phyloP scores from a whole-genome alignment of 441 rosid genomes.

The Manihot esculenta region DNA sequence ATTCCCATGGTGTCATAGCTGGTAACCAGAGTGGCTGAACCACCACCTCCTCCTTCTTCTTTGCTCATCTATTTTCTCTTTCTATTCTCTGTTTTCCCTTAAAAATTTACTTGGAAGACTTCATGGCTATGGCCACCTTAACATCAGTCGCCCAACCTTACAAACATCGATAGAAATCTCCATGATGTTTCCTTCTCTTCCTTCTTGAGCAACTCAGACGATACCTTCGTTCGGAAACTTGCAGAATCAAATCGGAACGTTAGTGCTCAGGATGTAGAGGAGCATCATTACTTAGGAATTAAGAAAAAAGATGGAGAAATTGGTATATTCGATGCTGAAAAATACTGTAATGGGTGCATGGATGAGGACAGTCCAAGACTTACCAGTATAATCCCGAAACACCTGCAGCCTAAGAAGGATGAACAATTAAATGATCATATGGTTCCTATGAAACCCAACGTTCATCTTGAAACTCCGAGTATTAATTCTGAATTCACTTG shows the following conservation, averaged over 20 bases:
- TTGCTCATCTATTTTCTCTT: no score
- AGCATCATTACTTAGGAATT: conserved; percentile 32
- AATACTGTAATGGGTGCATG: conserved; percentile 63
- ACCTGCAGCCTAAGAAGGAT: conserved; percentile 23
- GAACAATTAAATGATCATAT: conserved; percentile 14
- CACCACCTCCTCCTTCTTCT: no score
- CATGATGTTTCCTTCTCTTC: conserved; percentile 44
- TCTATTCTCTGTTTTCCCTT: no score
- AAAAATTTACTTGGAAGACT: neutral
- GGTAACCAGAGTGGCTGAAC: no score
- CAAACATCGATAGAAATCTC: conserved; percentile 27
- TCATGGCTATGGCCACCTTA: no score
- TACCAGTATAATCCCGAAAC: conserved; percentile 26
- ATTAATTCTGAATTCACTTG: conserved; percentile 62
- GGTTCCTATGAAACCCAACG: conserved; percentile 22
- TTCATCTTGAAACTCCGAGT: conserved; percentile 45
- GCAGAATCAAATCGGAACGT: conserved; percentile 32
- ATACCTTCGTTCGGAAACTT: no score
- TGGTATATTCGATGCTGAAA: conserved; percentile 81
- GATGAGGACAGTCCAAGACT: conserved; percentile 51
- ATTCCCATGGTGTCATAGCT: no score
- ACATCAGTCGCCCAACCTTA: conserved; percentile 32
- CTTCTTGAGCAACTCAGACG: conserved; percentile 35
- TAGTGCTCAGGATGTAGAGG: neutral
- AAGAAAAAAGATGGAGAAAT: conserved; percentile 60